A percentile compares a stretch with the other conserved stretches of the same genome.
These are phyloP conservation scores for Rhynchospora breviuscula DNA, from an alignment of 176 grass and related monocot species.

Conservation along the genomic window DNA sequence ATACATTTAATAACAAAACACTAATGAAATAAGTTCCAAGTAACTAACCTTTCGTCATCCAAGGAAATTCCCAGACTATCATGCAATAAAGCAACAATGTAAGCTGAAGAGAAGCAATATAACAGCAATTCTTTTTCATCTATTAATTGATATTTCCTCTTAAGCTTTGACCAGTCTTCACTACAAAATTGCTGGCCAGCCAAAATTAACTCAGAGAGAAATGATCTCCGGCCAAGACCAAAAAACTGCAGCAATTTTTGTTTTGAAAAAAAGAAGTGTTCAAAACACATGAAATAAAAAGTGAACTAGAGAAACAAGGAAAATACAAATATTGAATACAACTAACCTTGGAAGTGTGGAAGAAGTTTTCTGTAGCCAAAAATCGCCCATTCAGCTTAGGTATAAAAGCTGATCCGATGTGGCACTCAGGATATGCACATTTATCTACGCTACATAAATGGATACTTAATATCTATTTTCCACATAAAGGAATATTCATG, in stretches of 20 bases:
- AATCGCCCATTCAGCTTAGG: slow-evolving; percentile 68
- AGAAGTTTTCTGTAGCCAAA: slow-evolving; percentile 93
- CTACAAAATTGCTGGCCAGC: slow-evolving; percentile 53
- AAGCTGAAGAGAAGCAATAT: slow-evolving; percentile 93
- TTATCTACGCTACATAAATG: slow-evolving; percentile 43
- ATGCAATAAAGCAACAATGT: slow-evolving; percentile 82
- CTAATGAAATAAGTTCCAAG: not conserved
- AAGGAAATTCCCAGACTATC: slow-evolving; percentile 70
- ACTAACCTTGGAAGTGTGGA: slow-evolving; percentile 86
- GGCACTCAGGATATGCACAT: slow-evolving; percentile 56
- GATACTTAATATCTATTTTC: slow-evolving; percentile 13
- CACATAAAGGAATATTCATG: not conserved
- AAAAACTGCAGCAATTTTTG: slow-evolving; percentile 61
- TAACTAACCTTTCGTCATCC: slow-evolving; percentile 54
- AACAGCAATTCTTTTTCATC: slow-evolving; percentile 68
- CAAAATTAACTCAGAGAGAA: slow-evolving; percentile 58
- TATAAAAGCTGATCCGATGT: slow-evolving; percentile 53
- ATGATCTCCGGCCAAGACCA: slow-evolving; percentile 49
- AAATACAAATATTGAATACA: not conserved
- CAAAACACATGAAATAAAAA: slow-evolving; percentile 16
- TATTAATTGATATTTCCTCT: slow-evolving; percentile 57
- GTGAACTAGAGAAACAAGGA: not conserved
- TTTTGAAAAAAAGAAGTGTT: not conserved
- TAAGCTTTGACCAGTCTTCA: slow-evolving; percentile 80
- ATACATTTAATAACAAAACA: slow-evolving; percentile 6